Evolutionary conservation across 306 rosid species (phyloP), one percentile per base, ranked within the genome.

Genomic region (Gynostemma pentaphyllum): DNA sequence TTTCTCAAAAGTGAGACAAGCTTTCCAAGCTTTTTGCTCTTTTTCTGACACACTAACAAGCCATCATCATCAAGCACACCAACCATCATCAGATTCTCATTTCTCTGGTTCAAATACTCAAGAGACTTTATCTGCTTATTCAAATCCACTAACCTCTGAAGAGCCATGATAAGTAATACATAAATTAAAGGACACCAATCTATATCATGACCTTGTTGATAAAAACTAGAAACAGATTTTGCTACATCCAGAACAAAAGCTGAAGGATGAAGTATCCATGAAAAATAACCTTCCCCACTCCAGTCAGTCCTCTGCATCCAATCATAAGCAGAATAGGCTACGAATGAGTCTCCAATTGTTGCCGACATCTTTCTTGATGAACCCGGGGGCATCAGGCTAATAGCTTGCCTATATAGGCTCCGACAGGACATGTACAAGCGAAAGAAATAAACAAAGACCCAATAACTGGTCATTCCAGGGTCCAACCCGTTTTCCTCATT

Each of bases 71-170:
- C 81, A 73, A 69, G 53, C 62, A 66, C 71, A 16, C 57, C 48
- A 49, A 22, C 65, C 54, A 28, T 79, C 55, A 70, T 73, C 71
- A 41, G 68, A 76, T 76, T 75, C 28, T 70, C 73, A 76, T 68
- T 74, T 68, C 77, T 80, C 72, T 79, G 88, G 68, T 66, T 56
- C 80, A 82, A 66, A 82, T 83, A 88, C 68, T 76, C 82, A 44
- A 80, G 75, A 69, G 82, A 72, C 26, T 70, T 71, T 72, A 91
- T 77, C 71, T 72, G 86, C 70, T 77, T 84, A 74, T 91, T 86
- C 87, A 88, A 79, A 78, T 88, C 88, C 70, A 72, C 81, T 67
- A 91, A 89, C 81, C 98, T 84, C 77, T 81, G 89, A 84, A 84
- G 82, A 74, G 81, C 75, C 95, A 91, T 88, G 24, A 81, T 74